These are phyloP conservation scores for Termitomyces sp. DNA, from an alignment of 768 basidiomycete species.

Conservation along the genomic window DNA sequence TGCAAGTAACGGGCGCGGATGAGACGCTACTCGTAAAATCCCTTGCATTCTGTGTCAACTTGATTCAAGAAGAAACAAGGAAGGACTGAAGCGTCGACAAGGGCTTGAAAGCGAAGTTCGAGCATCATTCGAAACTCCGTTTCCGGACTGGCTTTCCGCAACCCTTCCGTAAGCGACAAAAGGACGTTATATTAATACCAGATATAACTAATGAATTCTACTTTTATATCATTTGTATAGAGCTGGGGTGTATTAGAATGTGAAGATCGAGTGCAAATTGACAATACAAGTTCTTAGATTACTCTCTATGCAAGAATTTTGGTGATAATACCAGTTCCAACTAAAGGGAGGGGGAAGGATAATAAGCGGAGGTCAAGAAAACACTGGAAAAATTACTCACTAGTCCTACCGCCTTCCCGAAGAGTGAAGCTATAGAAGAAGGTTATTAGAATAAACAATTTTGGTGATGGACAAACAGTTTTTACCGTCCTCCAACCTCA, in stretches of 20 bases:
- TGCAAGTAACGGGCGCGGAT: slow-evolving; percentile 12
- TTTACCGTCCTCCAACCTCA: slow-evolving; percentile 76
- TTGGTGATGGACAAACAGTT: not conserved
- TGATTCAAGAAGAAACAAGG: not conserved
- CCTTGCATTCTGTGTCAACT: slow-evolving; percentile 28
- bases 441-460: not conserved
- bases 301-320: slow-evolving; percentile 53
- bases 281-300: not conserved
- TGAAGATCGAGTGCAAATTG: not conserved
- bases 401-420: slow-evolving; percentile 90
- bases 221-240: slow-evolving; percentile 13
- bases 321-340: slow-evolving; percentile 93
- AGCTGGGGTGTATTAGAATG: slow-evolving; percentile 10
- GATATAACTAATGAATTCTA: slow-evolving; percentile 5
- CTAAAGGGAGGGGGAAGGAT: slow-evolving; percentile 27
- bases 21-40: slow-evolving; percentile 26
- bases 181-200: slow-evolving; percentile 1
- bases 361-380: not conserved
- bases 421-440: slow-evolving; percentile 62
- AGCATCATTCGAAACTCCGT: not conserved
- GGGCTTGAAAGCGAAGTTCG: not conserved
- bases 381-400: slow-evolving; percentile 35
- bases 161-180: not conserved
- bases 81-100: not conserved
- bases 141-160: not conserved